Conservation (phyloP, 495 filamentous ascomycete genomes). For the Aspergillus baeticus region DNA sequence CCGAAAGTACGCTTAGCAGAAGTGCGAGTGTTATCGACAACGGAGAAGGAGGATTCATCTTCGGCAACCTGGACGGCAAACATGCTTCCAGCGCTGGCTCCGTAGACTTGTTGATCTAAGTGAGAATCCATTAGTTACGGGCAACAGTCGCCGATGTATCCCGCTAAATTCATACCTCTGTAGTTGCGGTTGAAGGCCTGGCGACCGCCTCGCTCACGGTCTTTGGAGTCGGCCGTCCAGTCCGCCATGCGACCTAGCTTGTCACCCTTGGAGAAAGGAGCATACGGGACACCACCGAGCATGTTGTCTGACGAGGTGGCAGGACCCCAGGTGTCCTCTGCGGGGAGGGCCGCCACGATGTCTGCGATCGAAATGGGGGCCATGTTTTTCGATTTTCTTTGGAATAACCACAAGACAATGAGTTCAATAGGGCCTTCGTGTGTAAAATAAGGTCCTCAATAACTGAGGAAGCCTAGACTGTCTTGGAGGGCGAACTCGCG, state of each 20-base stretch:
- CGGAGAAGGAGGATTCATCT: constrained; percentile 96
- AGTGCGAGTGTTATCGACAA: constrained; percentile 90
- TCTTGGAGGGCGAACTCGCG: constrained; percentile 10
- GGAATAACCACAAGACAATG: neutral
- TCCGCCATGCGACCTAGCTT: constrained; percentile 99
- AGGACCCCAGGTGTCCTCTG: constrained; percentile 82
- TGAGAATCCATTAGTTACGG: neutral
- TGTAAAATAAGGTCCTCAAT: neutral
- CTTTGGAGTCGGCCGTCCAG: constrained; percentile 94
- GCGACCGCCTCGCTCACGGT: constrained; percentile 74
- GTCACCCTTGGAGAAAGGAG: constrained; percentile 96
- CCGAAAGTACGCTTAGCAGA: constrained; percentile 83
- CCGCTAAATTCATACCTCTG: constrained; percentile 62
- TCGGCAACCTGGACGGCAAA: constrained; percentile 90
- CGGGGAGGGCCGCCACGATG: constrained; percentile 58
- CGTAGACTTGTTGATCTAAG: constrained; percentile 93
- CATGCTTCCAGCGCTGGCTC: constrained; percentile 79
- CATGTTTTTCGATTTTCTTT: constrained; percentile 36
- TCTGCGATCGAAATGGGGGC: constrained; percentile 57
- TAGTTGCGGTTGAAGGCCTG: constrained; percentile 89
- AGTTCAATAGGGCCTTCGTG: neutral
- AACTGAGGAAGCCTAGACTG: constrained; percentile 1
- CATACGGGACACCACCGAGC: constrained; percentile 91
- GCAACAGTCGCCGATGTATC: neutral
- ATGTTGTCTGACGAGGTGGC: constrained; percentile 76